Conservation (phyloP, 345 rosid genomes). For the Trapa bicornis region DNA sequence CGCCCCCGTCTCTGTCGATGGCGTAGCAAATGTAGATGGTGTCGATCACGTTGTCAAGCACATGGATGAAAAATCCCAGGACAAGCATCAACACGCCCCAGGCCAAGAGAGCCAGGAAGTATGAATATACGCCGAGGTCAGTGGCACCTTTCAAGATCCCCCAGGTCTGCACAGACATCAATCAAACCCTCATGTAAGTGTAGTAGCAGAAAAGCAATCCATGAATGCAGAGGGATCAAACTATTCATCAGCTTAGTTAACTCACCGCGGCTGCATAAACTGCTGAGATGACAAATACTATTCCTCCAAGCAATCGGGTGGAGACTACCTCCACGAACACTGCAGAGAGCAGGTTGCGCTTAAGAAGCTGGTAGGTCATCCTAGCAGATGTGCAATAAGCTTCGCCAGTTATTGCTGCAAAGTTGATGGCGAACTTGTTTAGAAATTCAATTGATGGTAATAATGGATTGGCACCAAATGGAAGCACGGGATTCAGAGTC, state of each 20-base stretch:
- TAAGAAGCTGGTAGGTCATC: slow-evolving; percentile 83
- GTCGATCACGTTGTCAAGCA: slow-evolving; percentile 74
- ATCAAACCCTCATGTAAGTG: not conserved
- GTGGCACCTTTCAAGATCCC: slow-evolving; percentile 51
- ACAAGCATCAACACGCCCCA: slow-evolving; percentile 47
- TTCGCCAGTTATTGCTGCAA: slow-evolving; percentile 88
- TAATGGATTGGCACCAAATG: slow-evolving; percentile 51
- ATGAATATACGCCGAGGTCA: slow-evolving; percentile 45
- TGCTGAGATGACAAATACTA: slow-evolving; percentile 44
- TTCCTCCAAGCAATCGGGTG: slow-evolving; percentile 20
- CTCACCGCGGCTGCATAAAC: slow-evolving; percentile 30
- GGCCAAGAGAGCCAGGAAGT: slow-evolving; percentile 46
- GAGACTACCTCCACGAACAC: slow-evolving; percentile 84
- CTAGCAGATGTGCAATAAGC: slow-evolving; percentile 75
- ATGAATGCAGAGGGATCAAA: no score
- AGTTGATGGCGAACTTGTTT: slow-evolving; percentile 88
- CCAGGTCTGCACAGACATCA: slow-evolving; percentile 38
- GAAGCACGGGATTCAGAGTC: slow-evolving; percentile 44
- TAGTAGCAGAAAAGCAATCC: not conserved
- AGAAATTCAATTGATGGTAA: slow-evolving; percentile 59
- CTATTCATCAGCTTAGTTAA: not conserved
- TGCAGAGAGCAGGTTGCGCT: slow-evolving; percentile 81
- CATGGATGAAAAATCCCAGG: slow-evolving; percentile 59
- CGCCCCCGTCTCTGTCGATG: slow-evolving; percentile 69
- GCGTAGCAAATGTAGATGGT: slow-evolving; percentile 74